Conservation (phyloP, 1,139 yeast genomes). For the Maudiozyma humilis region DNA sequence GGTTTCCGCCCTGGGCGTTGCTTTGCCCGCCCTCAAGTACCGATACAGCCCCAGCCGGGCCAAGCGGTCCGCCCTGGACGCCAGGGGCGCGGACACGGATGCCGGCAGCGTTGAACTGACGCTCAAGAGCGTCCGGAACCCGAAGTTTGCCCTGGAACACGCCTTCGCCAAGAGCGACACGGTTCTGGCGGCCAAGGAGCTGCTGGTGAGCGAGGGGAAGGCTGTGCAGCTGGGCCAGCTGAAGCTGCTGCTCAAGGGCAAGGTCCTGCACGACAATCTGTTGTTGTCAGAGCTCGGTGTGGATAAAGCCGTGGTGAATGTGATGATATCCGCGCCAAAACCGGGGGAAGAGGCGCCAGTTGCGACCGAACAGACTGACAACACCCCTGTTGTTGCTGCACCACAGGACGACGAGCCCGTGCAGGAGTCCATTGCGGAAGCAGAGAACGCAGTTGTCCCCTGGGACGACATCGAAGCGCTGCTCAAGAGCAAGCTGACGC, state of each 20-base stretch:
- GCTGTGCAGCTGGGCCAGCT: conserved; percentile 29
- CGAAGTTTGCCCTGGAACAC: conserved; percentile 34
- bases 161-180: conserved; percentile 29
- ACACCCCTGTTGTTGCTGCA: not conserved
- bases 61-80: conserved; percentile 6
- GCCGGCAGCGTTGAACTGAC: conserved; percentile 19
- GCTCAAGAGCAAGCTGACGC: conserved; percentile 20
- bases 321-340: conserved; percentile 31
- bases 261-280: conserved; percentile 39
- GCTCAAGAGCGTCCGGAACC: conserved; percentile 41
- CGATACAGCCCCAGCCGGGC: conserved; percentile 21
- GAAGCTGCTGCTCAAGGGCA: conserved; percentile 41
- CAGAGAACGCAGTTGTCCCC: conserved; percentile 21
- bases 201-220: conserved; percentile 26
- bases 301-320: conserved; percentile 28
- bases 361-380: not conserved
- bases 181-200: conserved; percentile 35
- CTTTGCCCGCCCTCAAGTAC: conserved; percentile 33
- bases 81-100: not conserved
- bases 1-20: conserved; percentile 28
- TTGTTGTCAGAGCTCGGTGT: conserved; percentile 23
- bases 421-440: conserved; percentile 6
- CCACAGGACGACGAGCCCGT: conserved; percentile 9
- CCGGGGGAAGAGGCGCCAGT: not conserved
- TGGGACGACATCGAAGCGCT: conserved; percentile 32